Evolutionary conservation across 768 basidiomycete species (phyloP).

Genomic region (Psilocybe subaeruginosa): DNA sequence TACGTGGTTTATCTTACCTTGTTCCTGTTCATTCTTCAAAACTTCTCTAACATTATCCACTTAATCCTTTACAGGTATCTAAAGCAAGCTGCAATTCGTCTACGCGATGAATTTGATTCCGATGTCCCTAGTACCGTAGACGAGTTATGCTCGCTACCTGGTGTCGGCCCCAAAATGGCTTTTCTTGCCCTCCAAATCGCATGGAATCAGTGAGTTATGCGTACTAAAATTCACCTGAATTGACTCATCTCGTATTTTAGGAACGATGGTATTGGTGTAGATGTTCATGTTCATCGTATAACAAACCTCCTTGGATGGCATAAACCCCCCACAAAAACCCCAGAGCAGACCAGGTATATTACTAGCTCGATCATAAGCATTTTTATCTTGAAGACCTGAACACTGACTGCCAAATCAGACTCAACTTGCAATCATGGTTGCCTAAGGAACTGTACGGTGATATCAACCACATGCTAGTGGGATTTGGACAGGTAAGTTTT

Average conservation of each 20-base stretch:
- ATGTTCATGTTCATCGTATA: slow-evolving; percentile 95
- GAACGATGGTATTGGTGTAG: slow-evolving; percentile 91
- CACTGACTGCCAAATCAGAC: slow-evolving; percentile 34
- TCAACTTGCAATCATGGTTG: slow-evolving; percentile 85
- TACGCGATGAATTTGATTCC: slow-evolving; percentile 73
- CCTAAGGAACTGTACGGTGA: slow-evolving; percentile 72
- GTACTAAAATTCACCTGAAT: not conserved
- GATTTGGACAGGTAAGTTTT: slow-evolving; percentile 75
- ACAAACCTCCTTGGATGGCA: slow-evolving; percentile 96
- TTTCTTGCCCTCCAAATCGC: slow-evolving; percentile 83
- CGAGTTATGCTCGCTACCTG: slow-evolving; percentile 83
- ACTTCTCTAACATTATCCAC: too few species aligned
- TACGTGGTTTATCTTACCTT: slow-evolving; percentile 36
- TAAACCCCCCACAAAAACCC: slow-evolving; percentile 76
- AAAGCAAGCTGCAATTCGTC: slow-evolving; percentile 67
- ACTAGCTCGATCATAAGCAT: not conserved
- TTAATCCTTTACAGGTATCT: slow-evolving; percentile 55
- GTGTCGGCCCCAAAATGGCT: slow-evolving; percentile 98
- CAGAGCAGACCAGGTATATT: slow-evolving; percentile 82
- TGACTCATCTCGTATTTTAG: slow-evolving; percentile 34
- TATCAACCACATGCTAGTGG: slow-evolving; percentile 82
- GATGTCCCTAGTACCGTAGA: slow-evolving; percentile 92
- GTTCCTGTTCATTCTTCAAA: not conserved
- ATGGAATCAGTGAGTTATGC: slow-evolving; percentile 70
- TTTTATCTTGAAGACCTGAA: not conserved